Conservation (phyloP, 164 flowering plant species). For the Annona cherimola region DNA sequence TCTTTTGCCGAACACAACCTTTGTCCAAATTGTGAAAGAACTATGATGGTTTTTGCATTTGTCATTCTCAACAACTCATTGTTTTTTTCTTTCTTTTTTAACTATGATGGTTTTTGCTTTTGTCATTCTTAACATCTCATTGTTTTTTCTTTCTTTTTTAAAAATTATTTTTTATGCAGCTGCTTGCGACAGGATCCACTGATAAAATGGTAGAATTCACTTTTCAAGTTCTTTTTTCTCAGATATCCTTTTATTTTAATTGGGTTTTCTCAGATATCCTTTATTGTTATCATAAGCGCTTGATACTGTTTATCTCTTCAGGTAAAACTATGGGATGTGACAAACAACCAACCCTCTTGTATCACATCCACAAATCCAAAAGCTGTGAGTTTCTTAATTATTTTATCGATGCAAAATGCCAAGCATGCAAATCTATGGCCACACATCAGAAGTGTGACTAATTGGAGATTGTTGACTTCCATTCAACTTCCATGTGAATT, state of each 20-base stretch:
- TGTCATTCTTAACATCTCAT: no score
- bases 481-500: not conserved
- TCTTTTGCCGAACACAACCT: not conserved
- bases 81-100: no score
- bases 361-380: slow-evolving; percentile 64
- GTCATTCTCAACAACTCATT: no score
- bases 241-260: not conserved
- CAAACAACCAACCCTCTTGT: slow-evolving; percentile 77
- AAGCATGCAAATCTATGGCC: not conserved
- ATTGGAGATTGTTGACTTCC: not conserved
- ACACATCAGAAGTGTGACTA: not conserved
- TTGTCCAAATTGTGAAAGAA: not conserved
- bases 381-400: slow-evolving; percentile 48
- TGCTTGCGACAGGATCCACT: slow-evolving; percentile 83
- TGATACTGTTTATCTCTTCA: slow-evolving; percentile 15
- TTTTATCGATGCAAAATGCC: not conserved
- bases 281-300: not conserved
- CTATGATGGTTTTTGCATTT: no score
- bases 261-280: not conserved
- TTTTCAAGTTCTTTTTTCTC: not conserved
- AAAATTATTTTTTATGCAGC: slow-evolving; percentile 32
- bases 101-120: no score
- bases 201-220: slow-evolving; percentile 67
- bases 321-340: slow-evolving; percentile 91
- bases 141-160: no score